phyloP scores from a whole-genome alignment of 2,329 filamentous ascomycete species.

The Xylariaceae sp. region DNA sequence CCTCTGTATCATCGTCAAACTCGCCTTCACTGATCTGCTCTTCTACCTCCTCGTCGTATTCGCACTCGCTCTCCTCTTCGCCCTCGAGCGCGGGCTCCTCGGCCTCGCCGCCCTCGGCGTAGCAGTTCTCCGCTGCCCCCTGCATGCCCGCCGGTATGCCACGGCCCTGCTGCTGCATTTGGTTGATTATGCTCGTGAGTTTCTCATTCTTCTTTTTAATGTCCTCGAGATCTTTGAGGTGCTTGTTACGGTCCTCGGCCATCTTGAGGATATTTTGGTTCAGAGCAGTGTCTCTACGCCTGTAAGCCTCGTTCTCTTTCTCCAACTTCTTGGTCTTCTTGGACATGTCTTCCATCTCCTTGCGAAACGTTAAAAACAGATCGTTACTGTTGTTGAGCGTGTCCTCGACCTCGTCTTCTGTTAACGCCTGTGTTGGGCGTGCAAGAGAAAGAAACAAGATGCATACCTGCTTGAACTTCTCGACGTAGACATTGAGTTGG shows the following conservation, averaged over 20 bases:
- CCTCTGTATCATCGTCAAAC: constrained; percentile 48
- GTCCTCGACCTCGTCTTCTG: constrained; percentile 79
- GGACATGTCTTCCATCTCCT: constrained; percentile 99
- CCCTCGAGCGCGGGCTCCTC: constrained; percentile 60
- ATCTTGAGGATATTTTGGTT: constrained; percentile 95
- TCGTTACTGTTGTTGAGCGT: constrained; percentile 98
- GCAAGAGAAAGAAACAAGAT: constrained; percentile 26
- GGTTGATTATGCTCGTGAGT: constrained; percentile 88
- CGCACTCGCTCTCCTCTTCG: constrained; percentile 57
- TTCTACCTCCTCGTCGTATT: constrained; percentile 57
- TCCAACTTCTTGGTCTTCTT: constrained; percentile 97
- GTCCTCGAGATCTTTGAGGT: constrained; percentile 70
- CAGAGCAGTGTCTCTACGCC: constrained; percentile 87
- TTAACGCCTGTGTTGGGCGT: constrained; percentile 35
- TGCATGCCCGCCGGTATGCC: constrained; percentile 63
- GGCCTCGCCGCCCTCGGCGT: constrained; percentile 58
- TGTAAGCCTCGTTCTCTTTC: constrained; percentile 89
- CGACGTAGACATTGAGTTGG: constrained; percentile 96
- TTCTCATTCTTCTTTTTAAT: constrained; percentile 83
- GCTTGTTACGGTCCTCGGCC: constrained; percentile 83
- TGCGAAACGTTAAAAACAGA: constrained; percentile 90
- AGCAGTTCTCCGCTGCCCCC: constrained; percentile 54
- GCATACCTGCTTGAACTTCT: constrained; percentile 98
- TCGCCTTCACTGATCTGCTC: constrained; percentile 36
- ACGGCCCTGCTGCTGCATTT: constrained; percentile 91